phyloP scores from a whole-genome alignment of 345 rosid species.

The Carallia brachiata region DNA sequence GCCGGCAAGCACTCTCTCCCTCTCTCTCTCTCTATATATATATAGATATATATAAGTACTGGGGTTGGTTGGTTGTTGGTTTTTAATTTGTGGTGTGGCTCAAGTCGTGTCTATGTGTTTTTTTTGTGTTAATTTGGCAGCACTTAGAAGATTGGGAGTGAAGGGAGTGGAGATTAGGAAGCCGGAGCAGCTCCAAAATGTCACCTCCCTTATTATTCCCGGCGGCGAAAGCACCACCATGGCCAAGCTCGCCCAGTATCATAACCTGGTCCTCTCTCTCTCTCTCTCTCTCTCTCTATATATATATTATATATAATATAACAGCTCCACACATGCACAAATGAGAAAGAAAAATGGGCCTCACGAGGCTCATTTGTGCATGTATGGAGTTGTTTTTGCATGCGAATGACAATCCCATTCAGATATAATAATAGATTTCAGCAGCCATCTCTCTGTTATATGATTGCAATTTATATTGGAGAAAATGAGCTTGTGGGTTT shows the following conservation, averaged over 20 bases:
- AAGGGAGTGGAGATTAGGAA: constrained; percentile 87
- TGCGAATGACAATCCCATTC: neutral
- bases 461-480: no score
- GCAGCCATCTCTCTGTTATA: no score
- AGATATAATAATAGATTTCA: neutral
- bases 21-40: neutral
- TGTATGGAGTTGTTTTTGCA: no score
- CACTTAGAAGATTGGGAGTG: constrained; percentile 72
- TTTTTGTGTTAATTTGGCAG: constrained; percentile 29
- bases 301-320: no score
- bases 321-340: no score
- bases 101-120: neutral
- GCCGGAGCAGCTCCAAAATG: constrained; percentile 69
- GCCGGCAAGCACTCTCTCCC: constrained; percentile 42
- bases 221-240: constrained; percentile 99
- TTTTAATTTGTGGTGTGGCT: neutral
- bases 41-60: no score
- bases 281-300: no score
- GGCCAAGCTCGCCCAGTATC: constrained; percentile 94
- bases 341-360: no score
- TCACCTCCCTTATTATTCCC: constrained; percentile 85
- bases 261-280: constrained; percentile 53
- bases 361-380: no score
- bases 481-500: no score
- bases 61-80: neutral